Base-by-base conservation (phyloP, 2,329 filamentous ascomycete species). In the Aspergillus tamarii region DNA sequence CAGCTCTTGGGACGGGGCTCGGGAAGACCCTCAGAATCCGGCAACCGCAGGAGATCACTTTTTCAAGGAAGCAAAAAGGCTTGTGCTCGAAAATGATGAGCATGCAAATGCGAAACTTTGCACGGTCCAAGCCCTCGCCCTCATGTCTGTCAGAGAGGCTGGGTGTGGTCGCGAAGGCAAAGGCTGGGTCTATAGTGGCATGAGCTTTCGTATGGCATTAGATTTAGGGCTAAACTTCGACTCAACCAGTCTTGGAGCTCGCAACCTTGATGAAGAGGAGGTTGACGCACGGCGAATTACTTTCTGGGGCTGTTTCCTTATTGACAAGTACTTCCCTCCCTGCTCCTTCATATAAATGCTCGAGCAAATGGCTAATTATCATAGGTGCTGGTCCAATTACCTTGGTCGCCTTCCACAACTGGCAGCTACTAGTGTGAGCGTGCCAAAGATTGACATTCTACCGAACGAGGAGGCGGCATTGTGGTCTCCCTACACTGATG, bases 281-380 rank as follows among this genome's bases (percentile, higher is more conserved):
- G 87, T 96, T 45, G 95, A 99, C 78, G 94, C 93, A 3, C 85
- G 95, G 45, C 86, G 92, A 59, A 90, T 98, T 48, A 98, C 95
- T 0, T 98, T 97, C 74, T 98, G 95, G 95, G 95, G 95, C 8
- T 97, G 94, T 76, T 98, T 95, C 77, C 81, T 97, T n/a, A 96
- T 98, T 76, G 95, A 99, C 82, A 98, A 97, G 84, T 87, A 73
- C 67, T 82, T 73, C 46, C 39, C 30, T 26, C 23, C 16, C 14
- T 52, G 23, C 16, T 41, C 39, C 26, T 46, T 56, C n/a, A 9
- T 23, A n/a, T 41, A 16, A 4, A 32, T 39, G 19, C 23, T 50
- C 50, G 57, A 53, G 53, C 41, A 39, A 23, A 48, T 54, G 50
- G 55, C 66, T 72, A 67, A 73, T 46, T 19, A 36, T 60, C 19